phyloP scores from a whole-genome alignment of 1,139 yeast species.

The Spathaspora sp. region DNA sequence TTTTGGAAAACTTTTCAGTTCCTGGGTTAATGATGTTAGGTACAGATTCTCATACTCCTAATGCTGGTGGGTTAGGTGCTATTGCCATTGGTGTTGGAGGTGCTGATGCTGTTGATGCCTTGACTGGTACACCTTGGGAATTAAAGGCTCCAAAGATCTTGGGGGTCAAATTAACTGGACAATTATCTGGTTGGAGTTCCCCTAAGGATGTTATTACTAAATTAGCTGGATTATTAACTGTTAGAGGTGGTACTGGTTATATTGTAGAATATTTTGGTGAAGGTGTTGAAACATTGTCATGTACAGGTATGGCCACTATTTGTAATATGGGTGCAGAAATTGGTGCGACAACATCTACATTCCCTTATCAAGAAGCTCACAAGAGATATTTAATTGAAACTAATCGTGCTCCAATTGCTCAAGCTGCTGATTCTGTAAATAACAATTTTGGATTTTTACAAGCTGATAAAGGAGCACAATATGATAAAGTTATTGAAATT shows the following conservation, averaged over 20 bases:
- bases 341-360: conserved; percentile 95
- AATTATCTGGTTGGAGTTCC: conserved; percentile 86
- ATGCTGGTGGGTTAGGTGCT: conserved; percentile 97
- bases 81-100: conserved; percentile 99
- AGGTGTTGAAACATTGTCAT: conserved; percentile 81
- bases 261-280: conserved; percentile 95
- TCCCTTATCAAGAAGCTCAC: conserved; percentile 93
- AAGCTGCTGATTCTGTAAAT: conserved; percentile 70
- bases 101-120: conserved; percentile 97
- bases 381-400: conserved; percentile 79
- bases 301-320: conserved; percentile 99
- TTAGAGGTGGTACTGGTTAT: conserved; percentile 96
- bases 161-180: conserved; percentile 90
- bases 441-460: conserved; percentile 58
- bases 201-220: conserved; percentile 95
- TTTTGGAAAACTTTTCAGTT: conserved; percentile 88
- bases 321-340: conserved; percentile 99
- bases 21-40: conserved; percentile 97
- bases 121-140: conserved; percentile 99
- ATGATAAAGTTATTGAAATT: conserved; percentile 81
- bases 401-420: conserved; percentile 76
- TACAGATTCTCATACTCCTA: conserved; percentile 96
- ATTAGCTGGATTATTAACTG: conserved; percentile 87
- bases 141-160: conserved; percentile 91
- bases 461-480: conserved; percentile 81